Conservation (phyloP, 148 eudicot species). For the Pouteria glomerata region DNA sequence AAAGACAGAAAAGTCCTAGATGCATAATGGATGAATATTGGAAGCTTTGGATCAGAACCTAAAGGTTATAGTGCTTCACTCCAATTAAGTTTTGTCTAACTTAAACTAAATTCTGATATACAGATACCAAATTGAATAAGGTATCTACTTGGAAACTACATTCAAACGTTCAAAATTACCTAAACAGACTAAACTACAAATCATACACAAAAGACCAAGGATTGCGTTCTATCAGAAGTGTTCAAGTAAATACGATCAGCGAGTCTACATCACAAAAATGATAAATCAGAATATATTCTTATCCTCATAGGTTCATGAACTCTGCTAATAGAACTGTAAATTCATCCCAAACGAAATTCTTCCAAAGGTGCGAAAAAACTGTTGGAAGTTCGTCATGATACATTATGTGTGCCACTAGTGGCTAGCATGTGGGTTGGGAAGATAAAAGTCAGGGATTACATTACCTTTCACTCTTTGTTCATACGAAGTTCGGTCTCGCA, state of each 20-base stretch:
- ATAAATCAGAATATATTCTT: not conserved
- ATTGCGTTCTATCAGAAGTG: too few relatives aligned
- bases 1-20: not conserved
- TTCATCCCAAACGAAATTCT: not conserved
- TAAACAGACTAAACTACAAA: not conserved
- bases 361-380: not conserved
- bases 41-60: not conserved
- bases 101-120: not conserved
- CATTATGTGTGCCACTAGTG: not conserved
- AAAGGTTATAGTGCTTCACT: not conserved
- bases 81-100: not conserved
- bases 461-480: constrained; percentile 73
- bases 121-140: not conserved
- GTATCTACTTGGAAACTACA: not conserved
- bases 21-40: not conserved
- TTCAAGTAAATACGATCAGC: too few relatives aligned
- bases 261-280: not conserved
- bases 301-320: not conserved
- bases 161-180: not conserved
- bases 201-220: not conserved
- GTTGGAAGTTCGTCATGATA: not conserved
- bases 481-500: constrained; percentile 61
- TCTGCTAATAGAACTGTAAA: not conserved
- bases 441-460: not conserved
- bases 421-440: not conserved